These are phyloP conservation scores for Fusarium sp. DNA, from an alignment of 2,329 filamentous ascomycete genomes.

Conservation along the genomic window DNA sequence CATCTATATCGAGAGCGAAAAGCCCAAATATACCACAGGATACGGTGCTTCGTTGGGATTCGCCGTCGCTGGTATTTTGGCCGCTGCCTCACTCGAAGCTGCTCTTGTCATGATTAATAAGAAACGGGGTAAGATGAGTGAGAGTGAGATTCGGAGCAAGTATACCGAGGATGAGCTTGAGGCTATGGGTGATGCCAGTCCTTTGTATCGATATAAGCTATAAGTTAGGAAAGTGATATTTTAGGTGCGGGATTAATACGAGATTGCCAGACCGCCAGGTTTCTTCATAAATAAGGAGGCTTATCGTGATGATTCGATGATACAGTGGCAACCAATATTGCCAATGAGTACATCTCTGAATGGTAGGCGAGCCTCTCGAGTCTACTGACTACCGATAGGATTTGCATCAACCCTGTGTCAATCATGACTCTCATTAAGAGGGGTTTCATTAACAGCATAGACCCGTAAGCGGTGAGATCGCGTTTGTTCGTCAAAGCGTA, in stretches of 20 bases:
- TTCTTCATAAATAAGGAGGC: neutral
- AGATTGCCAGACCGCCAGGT: neutral
- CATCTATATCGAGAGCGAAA: constrained; percentile 44
- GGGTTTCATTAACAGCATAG: no score
- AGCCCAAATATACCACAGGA: constrained; percentile 47
- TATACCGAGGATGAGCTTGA: constrained; percentile 52
- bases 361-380: no score
- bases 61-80: constrained; percentile 28
- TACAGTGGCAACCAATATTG: no score
- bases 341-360: no score
- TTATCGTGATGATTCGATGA: neutral
- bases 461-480: no score
- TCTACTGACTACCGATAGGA: no score
- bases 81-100: constrained; percentile 40
- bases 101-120: constrained; percentile 44
- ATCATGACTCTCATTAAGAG: no score
- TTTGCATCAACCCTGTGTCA: no score
- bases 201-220: constrained; percentile 39
- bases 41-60: constrained; percentile 46
- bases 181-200: constrained; percentile 52
- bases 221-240: neutral
- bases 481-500: no score
- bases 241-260: neutral
- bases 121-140: constrained; percentile 41
- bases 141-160: constrained; percentile 46